phyloP scores from a whole-genome alignment of 169 alveolate species.

The Plasmodium fragile region DNA sequence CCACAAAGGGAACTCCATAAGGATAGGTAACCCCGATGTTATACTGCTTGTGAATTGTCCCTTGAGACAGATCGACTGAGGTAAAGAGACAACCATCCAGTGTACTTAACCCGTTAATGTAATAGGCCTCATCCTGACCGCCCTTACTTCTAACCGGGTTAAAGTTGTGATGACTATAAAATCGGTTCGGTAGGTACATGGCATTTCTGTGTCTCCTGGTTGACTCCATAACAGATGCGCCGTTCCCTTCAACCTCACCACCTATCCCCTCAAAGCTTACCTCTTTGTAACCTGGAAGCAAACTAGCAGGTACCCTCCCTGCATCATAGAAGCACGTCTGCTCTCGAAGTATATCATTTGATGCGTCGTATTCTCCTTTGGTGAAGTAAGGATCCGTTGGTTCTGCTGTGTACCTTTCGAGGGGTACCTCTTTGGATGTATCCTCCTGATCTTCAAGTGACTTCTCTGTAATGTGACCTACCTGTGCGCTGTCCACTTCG shows the following conservation, averaged over 20 bases:
- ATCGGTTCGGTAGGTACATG: slow-evolving; percentile 12
- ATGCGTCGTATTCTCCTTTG: slow-evolving; percentile 27
- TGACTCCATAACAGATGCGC: neutral
- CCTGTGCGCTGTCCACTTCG: neutral
- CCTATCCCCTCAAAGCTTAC: slow-evolving; percentile 32
- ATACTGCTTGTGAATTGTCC: slow-evolving; percentile 33
- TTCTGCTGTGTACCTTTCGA: neutral
- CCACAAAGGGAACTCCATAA: slow-evolving; percentile 52
- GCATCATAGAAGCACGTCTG: neutral
- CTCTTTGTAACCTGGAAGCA: slow-evolving; percentile 33
- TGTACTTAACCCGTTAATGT: slow-evolving; percentile 2
- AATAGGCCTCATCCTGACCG: slow-evolving; percentile 1
- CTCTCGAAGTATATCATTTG: slow-evolving; percentile 32
- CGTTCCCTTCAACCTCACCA: neutral
- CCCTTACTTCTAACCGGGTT: slow-evolving; percentile 4
- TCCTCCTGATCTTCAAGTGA: neutral
- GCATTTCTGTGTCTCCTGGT: neutral
- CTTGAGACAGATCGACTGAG: slow-evolving; percentile 32
- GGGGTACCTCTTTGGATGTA: neutral
- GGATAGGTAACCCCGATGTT: slow-evolving; percentile 58
- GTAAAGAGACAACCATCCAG: slow-evolving; percentile 34
- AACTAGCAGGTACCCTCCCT: neutral
- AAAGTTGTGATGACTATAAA: slow-evolving; percentile 15
- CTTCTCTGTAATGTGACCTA: neutral
- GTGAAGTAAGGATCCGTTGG: slow-evolving; percentile 2